Conservation (phyloP, 768 basidiomycete genomes). For the Mycena floridula region DNA sequence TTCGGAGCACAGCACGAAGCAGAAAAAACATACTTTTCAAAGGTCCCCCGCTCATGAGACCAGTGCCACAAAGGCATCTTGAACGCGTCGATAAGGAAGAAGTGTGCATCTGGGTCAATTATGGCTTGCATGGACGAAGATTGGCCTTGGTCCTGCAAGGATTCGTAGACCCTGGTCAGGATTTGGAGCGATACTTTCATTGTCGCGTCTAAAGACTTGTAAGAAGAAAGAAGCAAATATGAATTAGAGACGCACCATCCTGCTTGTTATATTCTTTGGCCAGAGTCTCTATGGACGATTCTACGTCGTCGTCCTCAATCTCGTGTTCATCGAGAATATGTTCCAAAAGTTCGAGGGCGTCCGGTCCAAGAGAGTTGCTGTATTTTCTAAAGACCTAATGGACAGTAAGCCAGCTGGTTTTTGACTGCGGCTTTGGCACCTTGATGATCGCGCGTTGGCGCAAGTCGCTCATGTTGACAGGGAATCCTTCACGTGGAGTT, state of each 20-base stretch:
- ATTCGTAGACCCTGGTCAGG: slow-evolving; percentile 67
- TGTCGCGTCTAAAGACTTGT: slow-evolving; percentile 47
- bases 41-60: slow-evolving; percentile 80
- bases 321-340: slow-evolving; percentile 66
- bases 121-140: slow-evolving; percentile 33
- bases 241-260: slow-evolving; percentile 49
- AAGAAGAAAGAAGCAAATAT: slow-evolving; percentile 1
- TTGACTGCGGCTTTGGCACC: not conserved
- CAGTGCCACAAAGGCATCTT: slow-evolving; percentile 96
- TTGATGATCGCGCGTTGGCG: not conserved
- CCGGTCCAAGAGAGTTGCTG: slow-evolving; percentile 80
- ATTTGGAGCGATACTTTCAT: slow-evolving; percentile 77
- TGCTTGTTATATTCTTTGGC: slow-evolving; percentile 88
- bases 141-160: slow-evolving; percentile 62
- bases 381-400: slow-evolving; percentile 79
- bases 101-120: slow-evolving; percentile 75
- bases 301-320: slow-evolving; percentile 62
- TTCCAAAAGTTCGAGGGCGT: slow-evolving; percentile 67
- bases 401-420: not conserved
- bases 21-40: slow-evolving; percentile 62
- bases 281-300: slow-evolving; percentile 70
- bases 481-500: no score
- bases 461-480: not conserved
- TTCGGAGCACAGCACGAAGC: not conserved
- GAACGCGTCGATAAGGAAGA: slow-evolving; percentile 83